phyloP scores from a whole-genome alignment of 1,284 basidiomycete species.

The Thecaphora frezii region DNA sequence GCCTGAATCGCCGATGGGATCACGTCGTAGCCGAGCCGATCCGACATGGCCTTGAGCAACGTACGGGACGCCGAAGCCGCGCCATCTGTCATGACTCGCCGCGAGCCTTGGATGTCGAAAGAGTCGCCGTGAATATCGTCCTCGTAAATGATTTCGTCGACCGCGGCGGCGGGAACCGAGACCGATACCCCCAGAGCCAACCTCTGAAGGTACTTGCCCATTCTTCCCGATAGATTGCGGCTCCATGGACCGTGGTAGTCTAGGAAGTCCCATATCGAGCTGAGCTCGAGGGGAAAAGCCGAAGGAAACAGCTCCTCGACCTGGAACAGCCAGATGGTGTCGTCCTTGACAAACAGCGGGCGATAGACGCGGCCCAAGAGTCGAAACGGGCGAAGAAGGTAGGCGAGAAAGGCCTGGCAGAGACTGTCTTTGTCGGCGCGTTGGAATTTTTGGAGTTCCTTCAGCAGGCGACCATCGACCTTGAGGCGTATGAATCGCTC shows the following conservation, averaged over 20 bases:
- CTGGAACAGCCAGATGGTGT: slow-evolving; percentile 35
- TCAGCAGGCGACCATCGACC: slow-evolving; percentile 14
- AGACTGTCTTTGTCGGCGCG: slow-evolving; percentile 5
- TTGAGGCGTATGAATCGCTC: slow-evolving; percentile 24
- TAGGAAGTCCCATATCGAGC: slow-evolving; percentile 21
- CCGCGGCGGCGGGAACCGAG: slow-evolving; percentile 16
- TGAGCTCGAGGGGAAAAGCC: slow-evolving; percentile 5
- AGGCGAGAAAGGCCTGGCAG: slow-evolving; percentile 15
- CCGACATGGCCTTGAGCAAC: slow-evolving; percentile 12
- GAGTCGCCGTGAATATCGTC: slow-evolving; percentile 14
- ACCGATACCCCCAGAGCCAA: slow-evolving; percentile 46
- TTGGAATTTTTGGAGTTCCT: slow-evolving; percentile 12
- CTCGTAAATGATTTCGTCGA: slow-evolving; percentile 17
- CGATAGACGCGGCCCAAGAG: slow-evolving; percentile 35
- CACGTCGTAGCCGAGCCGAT: slow-evolving; percentile 4
- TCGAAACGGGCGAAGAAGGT: slow-evolving; percentile 9
- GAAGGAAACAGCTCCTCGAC: slow-evolving; percentile 6
- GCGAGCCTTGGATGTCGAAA: slow-evolving; percentile 5
- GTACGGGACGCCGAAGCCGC: slow-evolving; percentile 13
- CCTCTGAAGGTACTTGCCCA: slow-evolving; percentile 49
- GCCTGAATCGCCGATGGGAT: slow-evolving; percentile 45
- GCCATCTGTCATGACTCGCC: slow-evolving; percentile 27
- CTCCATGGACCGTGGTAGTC: slow-evolving; percentile 25
- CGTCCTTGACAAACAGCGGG: slow-evolving; percentile 45
- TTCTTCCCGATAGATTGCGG: slow-evolving; percentile 19